phyloP scores from a whole-genome alignment of 1,139 yeast species.

The Blastobotrys capitulatus region DNA sequence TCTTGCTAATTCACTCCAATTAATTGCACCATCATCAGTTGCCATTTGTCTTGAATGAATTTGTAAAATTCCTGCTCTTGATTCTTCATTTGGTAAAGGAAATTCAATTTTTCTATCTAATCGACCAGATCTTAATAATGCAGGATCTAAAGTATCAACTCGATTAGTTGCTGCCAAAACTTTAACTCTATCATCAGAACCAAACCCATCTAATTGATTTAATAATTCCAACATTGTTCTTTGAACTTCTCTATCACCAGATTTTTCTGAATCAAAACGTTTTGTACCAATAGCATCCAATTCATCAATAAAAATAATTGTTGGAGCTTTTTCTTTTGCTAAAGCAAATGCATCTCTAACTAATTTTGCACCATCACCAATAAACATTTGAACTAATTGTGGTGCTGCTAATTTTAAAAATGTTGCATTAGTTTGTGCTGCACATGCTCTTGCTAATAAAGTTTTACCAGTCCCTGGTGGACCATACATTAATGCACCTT shows the following conservation, averaged over 20 bases:
- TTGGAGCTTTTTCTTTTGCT: constrained; percentile 97
- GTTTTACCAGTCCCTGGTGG: constrained; percentile 99
- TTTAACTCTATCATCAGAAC: constrained; percentile 95
- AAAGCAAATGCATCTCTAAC: constrained; percentile 98
- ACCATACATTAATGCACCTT: constrained; percentile 98
- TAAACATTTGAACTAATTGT: constrained; percentile 97
- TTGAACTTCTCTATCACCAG: constrained; percentile 98
- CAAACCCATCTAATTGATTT: constrained; percentile 96
- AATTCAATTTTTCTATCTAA: constrained; percentile 96
- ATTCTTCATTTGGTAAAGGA: constrained; percentile 95
- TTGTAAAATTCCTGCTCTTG: constrained; percentile 92
- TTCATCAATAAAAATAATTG: constrained; percentile 95
- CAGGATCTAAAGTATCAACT: constrained; percentile 97
- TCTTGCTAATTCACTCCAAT: constrained; percentile 97
- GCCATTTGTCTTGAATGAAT: constrained; percentile 97
- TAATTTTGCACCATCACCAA: constrained; percentile 98
- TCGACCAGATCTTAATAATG: constrained; percentile 93
- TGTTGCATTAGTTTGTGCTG: constrained; percentile 98
- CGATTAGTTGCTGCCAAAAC: constrained; percentile 98
- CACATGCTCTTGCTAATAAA: constrained; percentile 95
- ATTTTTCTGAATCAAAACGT: constrained; percentile 94
- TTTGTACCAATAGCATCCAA: constrained; percentile 98
- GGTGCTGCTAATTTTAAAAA: constrained; percentile 96
- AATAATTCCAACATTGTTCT: constrained; percentile 97
- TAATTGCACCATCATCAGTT: constrained; percentile 75